Conservation (phyloP, 1,139 yeast species). For the Debaryomyces nepalensis region DNA sequence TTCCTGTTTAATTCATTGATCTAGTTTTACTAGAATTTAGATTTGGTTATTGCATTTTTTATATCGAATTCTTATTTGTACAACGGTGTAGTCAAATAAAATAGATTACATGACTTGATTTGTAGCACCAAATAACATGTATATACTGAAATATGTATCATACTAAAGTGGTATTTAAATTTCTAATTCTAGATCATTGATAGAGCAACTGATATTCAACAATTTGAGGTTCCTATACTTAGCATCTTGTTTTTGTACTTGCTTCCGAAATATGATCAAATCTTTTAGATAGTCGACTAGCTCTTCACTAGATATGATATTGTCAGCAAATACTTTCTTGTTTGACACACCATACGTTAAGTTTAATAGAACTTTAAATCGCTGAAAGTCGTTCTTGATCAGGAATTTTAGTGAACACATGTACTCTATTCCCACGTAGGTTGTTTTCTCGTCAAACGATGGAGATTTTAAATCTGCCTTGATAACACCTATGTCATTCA, state of each 20-base stretch:
- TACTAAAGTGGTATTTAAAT: slow-evolving; percentile 3
- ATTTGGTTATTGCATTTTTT: slow-evolving; percentile 7
- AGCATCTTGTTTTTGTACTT: not conserved
- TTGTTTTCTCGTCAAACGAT: not conserved
- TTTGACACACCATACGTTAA: slow-evolving; percentile 7
- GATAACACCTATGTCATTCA: slow-evolving; percentile 11
- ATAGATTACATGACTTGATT: too few relatives aligned
- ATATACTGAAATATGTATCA: not conserved
- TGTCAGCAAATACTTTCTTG: slow-evolving; percentile 1
- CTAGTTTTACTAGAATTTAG: slow-evolving; percentile 10
- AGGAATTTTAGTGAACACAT: slow-evolving; percentile 11
- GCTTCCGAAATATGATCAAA: slow-evolving; percentile 10
- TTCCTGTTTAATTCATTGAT: slow-evolving; percentile 7
- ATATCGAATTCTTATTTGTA: not conserved
- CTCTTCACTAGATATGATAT: slow-evolving; percentile 11
- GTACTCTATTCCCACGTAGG: slow-evolving; percentile 1
- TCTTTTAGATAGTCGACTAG: slow-evolving; percentile 14
- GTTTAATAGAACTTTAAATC: slow-evolving; percentile 11
- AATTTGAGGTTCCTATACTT: slow-evolving; percentile 4
- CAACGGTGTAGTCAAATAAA: not conserved
- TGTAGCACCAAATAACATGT: too few relatives aligned
- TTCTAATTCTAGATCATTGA: slow-evolving; percentile 17
- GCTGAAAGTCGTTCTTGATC: slow-evolving; percentile 7
- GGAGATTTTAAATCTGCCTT: slow-evolving; percentile 1
- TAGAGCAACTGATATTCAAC: slow-evolving; percentile 12